These are phyloP conservation scores for Sporothrix phasma DNA, from an alignment of 2,329 filamentous ascomycete species.

Conservation along the genomic window DNA sequence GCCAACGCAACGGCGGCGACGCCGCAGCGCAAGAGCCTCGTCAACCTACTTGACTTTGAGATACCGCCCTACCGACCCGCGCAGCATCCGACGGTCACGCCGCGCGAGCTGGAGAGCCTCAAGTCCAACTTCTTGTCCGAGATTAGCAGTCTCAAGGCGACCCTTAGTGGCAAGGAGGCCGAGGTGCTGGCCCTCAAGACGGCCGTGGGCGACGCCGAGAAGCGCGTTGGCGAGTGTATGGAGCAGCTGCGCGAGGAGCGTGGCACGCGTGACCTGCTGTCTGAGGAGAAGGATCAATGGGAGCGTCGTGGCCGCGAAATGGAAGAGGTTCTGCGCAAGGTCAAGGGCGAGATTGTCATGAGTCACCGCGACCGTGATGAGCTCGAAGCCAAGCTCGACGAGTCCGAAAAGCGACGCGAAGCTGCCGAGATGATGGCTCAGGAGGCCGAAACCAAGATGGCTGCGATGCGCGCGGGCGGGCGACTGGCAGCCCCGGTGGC, in stretches of 20 bases:
- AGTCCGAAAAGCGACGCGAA: constrained; percentile 63
- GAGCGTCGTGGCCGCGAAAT: constrained; percentile 78
- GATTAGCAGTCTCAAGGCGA: constrained; percentile 88
- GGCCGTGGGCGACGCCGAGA: constrained; percentile 82
- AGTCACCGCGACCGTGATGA: constrained; percentile 74
- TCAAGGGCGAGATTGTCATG: constrained; percentile 70
- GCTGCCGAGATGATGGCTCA: constrained; percentile 66
- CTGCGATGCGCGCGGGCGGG: constrained; percentile 59
- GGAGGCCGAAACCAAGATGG: constrained; percentile 66
- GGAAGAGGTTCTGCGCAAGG: constrained; percentile 66
- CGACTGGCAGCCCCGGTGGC: constrained; percentile 22
- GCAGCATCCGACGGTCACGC: constrained; percentile 81
- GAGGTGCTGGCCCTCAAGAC: constrained; percentile 81
- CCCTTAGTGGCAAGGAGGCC: constrained; percentile 83
- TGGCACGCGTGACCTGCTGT: constrained; percentile 57
- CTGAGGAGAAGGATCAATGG: constrained; percentile 71
- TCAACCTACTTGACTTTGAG: constrained; percentile 78
- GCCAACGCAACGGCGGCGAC: constrained; percentile 24
- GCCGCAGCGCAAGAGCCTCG: constrained; percentile 42
- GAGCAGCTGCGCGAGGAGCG: constrained; percentile 75
- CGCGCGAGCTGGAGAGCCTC: constrained; percentile 81
- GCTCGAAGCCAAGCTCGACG: constrained; percentile 63
- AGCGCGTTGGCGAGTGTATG: constrained; percentile 75
- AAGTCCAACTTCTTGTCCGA: constrained; percentile 88
- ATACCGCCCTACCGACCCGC: constrained; percentile 90